phyloP scores from a whole-genome alignment of 2,329 filamentous ascomycete genomes.

The Stagonosporopsis cucurbitacearum region DNA sequence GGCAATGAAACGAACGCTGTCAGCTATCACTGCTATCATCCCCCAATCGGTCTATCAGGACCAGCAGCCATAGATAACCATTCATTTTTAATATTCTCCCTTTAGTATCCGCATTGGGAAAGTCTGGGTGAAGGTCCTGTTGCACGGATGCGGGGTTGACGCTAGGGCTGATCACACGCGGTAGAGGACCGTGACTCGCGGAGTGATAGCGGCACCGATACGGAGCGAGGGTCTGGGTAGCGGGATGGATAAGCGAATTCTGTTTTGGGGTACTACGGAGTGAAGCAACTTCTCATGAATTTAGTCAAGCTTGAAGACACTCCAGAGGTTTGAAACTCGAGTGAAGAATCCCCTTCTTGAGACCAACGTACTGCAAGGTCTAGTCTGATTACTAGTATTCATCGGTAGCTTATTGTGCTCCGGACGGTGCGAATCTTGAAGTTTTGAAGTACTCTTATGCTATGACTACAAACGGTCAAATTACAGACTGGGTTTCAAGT shows the following conservation, averaged over 20 bases:
- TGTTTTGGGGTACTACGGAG: not conserved
- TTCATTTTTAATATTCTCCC: not conserved
- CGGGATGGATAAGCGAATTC: not conserved
- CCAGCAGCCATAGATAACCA: not conserved
- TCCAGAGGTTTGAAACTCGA: not conserved
- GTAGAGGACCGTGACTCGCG: not conserved
- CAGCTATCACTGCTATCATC: not conserved
- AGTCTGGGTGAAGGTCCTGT: not conserved
- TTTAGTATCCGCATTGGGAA: constrained; percentile 4
- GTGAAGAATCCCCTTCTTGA: no score
- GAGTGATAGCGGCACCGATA: not conserved
- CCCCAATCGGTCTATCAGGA: not conserved
- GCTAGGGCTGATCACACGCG: constrained; percentile 4
- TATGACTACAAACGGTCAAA: not conserved
- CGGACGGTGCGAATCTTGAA: not conserved
- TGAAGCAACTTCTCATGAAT: not conserved
- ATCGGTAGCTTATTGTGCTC: no score
- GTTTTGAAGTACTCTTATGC: not conserved
- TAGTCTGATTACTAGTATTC: no score
- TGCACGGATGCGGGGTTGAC: not conserved
- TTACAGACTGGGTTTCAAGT: not conserved
- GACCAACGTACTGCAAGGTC: no score
- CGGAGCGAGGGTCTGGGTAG: not conserved
- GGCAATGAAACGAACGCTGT: not conserved
- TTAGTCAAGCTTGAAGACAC: not conserved